phyloP scores from a whole-genome alignment of 2,329 filamentous ascomycete species.

The Monosporascus sp. region DNA sequence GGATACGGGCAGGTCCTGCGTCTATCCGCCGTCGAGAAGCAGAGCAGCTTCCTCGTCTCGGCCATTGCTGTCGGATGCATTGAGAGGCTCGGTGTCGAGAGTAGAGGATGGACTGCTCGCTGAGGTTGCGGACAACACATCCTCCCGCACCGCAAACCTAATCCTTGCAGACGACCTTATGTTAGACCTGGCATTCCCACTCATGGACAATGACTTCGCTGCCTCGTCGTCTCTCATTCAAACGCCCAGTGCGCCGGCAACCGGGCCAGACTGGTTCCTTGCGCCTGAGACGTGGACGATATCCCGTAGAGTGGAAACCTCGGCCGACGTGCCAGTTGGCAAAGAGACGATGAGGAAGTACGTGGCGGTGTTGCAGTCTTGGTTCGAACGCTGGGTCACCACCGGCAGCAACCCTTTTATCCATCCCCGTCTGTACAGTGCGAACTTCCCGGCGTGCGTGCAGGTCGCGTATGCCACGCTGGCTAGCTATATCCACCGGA shows the following conservation, averaged over 20 bases:
- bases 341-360: slow-evolving; percentile 3
- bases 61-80: too few species aligned
- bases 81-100: too few species aligned
- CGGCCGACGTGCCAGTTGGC: not conserved
- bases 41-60: too few species aligned
- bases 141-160: slow-evolving; percentile 1
- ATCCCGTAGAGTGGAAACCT: too few species aligned
- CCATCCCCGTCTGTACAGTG: slow-evolving; percentile 23
- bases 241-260: not conserved
- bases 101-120: too few species aligned
- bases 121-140: too few species aligned
- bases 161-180: not conserved
- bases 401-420: slow-evolving; percentile 27
- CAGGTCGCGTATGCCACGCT: slow-evolving; percentile 25
- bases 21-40: slow-evolving; percentile 14
- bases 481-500: slow-evolving; percentile 15
- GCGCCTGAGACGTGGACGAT: too few species aligned
- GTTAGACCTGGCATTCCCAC: not conserved
- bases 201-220: not conserved
- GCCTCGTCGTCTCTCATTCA: not conserved
- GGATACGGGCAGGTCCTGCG: slow-evolving; percentile 11
- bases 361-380: slow-evolving; percentile 11
- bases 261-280: too few species aligned
- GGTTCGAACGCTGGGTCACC: slow-evolving; percentile 23
- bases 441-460: slow-evolving; percentile 20